Base-by-base conservation (phyloP, 257 asterid genomes). In the Dorcoceras hygrometricum region DNA sequence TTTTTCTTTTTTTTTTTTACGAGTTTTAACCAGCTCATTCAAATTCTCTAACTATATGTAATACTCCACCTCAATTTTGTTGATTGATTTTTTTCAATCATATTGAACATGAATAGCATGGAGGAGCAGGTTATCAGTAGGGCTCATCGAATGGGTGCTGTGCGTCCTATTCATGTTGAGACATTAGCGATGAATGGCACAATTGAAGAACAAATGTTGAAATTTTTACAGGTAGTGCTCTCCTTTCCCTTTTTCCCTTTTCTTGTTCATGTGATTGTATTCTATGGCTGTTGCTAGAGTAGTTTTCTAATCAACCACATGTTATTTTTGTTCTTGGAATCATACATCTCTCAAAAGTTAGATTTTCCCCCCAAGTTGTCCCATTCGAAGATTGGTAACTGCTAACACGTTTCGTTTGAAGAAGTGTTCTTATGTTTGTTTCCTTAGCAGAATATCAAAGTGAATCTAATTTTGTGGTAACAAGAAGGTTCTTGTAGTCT, bases 81-180 rank as follows among this genome's bases (percentile, higher is more conserved):
- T 77, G 63, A 73, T 64, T 78, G 77, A 23, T 36, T 8, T 36
- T 36, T 72, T 57, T 60, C 72, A 19, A 59, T 80, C 32, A 61
- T 77, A 59, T 71, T 32, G 70, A 75, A 78, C 71, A 71, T 74
- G 59, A 67, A 74, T 82, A 94, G 99, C 78, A 78, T 88, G 99
- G 99, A 94, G 84, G 99, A 94, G 77, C 97, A 94, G 80, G 99
- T 94, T 75, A 88, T 94, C 62, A 94, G 99, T 82, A 96, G 99
- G 57, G 99, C 99, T 73, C 99, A 94, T 71, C 86, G 99, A 73
- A 90, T 94, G 99, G 99, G 99, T 77, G 99, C 99, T 31, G 79
- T 77, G 53, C 89, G 95, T 27, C 96, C 99, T 58, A 82, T 94
- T 83, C 77, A 78, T 55, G 99, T 94, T 51, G 97, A 94, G 74